Conservation (phyloP, 2,329 filamentous ascomycete genomes). For the Zalaria sp. region DNA sequence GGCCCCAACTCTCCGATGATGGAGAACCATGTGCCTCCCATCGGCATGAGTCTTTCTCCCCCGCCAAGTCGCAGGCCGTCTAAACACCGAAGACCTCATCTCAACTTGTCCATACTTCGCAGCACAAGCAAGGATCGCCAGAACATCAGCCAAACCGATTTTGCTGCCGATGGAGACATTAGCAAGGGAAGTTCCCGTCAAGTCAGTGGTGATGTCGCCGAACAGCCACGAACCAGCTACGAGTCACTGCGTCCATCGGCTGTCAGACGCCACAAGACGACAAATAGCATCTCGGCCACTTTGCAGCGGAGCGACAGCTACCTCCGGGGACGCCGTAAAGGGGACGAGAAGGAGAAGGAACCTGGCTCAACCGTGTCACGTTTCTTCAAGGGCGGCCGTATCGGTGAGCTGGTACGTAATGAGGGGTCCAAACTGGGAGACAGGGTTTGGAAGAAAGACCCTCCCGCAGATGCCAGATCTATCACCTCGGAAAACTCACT, state of each 20-base stretch:
- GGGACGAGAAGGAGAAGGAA: constrained; percentile 19
- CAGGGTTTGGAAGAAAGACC: constrained; percentile 45
- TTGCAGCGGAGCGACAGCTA: constrained; percentile 1
- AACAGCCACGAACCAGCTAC: constrained; percentile 16
- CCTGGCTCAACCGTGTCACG: constrained; percentile 46
- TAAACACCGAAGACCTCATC: constrained; percentile 23
- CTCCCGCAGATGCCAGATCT: constrained; percentile 25
- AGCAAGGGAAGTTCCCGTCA: constrained; percentile 12
- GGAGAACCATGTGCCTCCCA: constrained; percentile 16
- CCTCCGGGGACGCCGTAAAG: constrained; percentile 1
- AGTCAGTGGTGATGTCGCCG: constrained; percentile 17
- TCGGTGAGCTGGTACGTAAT: constrained; percentile 58
- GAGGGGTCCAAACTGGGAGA: constrained; percentile 50
- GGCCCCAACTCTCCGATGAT: constrained; percentile 23
- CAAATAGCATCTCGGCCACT: constrained; percentile 31
- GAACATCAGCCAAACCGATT: constrained; percentile 16
- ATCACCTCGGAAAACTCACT: constrained; percentile 29
- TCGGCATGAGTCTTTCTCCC: constrained; percentile 21
- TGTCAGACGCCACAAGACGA: constrained; percentile 19
- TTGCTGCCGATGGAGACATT: constrained; percentile 9
- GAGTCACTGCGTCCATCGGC: constrained; percentile 22
- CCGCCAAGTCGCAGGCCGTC: constrained; percentile 18
- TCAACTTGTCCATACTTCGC: constrained; percentile 16
- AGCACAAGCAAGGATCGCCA: constrained; percentile 20
- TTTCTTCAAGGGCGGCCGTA: constrained; percentile 64